Evolutionary conservation across 1,139 yeast genomes (phyloP).

Genomic region (Lipomyces yarrowii): DNA sequence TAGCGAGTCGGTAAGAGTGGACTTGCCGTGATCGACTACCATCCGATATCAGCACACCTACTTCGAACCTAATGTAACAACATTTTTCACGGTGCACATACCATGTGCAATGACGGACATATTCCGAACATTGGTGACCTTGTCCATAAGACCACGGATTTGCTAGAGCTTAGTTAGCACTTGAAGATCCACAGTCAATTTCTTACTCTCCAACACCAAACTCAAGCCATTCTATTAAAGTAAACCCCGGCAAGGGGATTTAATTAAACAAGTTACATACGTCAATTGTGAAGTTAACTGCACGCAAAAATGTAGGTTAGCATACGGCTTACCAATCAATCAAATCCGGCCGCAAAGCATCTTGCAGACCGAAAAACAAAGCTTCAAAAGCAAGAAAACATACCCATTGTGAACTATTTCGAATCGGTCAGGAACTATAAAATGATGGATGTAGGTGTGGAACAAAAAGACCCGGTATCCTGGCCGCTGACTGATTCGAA

Average conservation of each 20-base stretch:
- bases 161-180: conserved; percentile 18
- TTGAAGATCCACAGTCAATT: background rate
- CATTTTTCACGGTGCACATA: conserved; percentile 13
- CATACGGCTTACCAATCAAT: background rate
- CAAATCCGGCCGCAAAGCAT: background rate
- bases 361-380: background rate
- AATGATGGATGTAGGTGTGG: conserved; percentile 11
- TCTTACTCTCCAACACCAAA: background rate
- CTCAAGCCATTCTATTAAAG: background rate
- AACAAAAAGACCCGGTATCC: conserved; percentile 14
- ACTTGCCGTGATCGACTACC: conserved; percentile 97
- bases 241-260: background rate
- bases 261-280: conserved; percentile 32
- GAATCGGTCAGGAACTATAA: conserved; percentile 9
- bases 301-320: conserved; percentile 14
- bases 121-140: conserved; percentile 99
- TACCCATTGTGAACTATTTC: conserved; percentile 41
- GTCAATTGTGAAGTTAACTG: conserved; percentile 45
- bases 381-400: conserved; percentile 24
- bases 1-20: conserved; percentile 97
- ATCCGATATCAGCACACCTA: background rate
- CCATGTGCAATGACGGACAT: conserved; percentile 99
- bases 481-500: conserved; percentile 25
- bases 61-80: background rate
- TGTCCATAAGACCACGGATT: conserved; percentile 54